Percentiles rank a stretch among this genome's conserved stretches.
Conservation (phyloP, 2,329 filamentous ascomycete species). For the Neonectria coccinea region DNA sequence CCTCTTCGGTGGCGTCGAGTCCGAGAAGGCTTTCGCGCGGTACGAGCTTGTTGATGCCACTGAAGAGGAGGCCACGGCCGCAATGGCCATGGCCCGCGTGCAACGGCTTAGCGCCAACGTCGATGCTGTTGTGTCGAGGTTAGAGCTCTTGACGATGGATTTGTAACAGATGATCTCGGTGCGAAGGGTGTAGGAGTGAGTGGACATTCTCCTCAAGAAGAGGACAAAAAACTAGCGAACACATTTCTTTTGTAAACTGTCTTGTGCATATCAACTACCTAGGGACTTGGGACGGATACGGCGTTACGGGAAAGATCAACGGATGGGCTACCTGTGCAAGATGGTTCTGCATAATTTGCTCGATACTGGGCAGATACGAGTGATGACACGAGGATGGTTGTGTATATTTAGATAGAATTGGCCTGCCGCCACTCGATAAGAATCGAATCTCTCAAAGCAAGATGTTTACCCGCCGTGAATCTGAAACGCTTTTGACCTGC, state of each 20-base stretch:
- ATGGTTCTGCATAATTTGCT: conserved; percentile 42
- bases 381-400: conserved; percentile 45
- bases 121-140: conserved; percentile 51
- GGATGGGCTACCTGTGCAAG: conserved; percentile 34
- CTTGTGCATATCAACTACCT: conserved; percentile 34
- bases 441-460: conserved; percentile 33
- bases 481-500: too few species aligned
- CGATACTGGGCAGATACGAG: conserved; percentile 40
- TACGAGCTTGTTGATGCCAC: conserved; percentile 73
- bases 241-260: conserved; percentile 40
- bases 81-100: conserved; percentile 61
- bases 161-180: conserved; percentile 39
- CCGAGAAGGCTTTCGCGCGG: conserved; percentile 73
- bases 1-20: conserved; percentile 66
- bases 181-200: conserved; percentile 5
- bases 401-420: conserved; percentile 48
- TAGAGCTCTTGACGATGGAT: conserved; percentile 53
- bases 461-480: neutral
- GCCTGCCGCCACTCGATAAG: conserved; percentile 43
- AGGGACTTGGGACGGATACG: conserved; percentile 37
- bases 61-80: conserved; percentile 60
- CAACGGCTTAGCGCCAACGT: conserved; percentile 59
- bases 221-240: conserved; percentile 40
- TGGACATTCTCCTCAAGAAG: conserved; percentile 20
- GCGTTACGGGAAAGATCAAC: conserved; percentile 39